These are phyloP conservation scores for Quercus phellos DNA, from an alignment of 331 rosid species.

Conservation along the genomic window DNA sequence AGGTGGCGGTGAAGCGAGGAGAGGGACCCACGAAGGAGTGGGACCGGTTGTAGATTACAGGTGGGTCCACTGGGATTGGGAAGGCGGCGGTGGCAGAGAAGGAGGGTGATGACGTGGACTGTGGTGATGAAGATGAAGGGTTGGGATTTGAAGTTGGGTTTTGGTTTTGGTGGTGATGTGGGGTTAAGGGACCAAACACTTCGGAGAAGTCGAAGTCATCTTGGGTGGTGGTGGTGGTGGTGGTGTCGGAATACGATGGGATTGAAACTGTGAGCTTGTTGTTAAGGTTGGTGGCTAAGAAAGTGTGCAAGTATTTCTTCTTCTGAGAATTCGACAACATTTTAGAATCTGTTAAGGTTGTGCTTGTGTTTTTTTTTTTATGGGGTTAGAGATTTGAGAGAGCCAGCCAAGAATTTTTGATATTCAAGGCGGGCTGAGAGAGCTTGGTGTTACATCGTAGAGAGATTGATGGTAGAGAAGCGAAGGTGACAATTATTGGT, in stretches of 20 bases:
- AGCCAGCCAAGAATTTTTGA: no score
- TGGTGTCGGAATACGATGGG: conserved; percentile 20
- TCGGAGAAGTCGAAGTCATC: conserved; percentile 61
- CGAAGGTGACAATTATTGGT: no score
- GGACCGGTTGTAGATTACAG: conserved; percentile 66
- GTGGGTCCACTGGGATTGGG: conserved; percentile 35
- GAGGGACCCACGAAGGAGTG: conserved; percentile 97
- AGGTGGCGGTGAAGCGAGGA: conserved; percentile 37
- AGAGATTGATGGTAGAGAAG: no score
- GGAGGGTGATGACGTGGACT: conserved; percentile 9
- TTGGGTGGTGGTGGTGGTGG: conserved; percentile 4
- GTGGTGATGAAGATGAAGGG: conserved; percentile 25
- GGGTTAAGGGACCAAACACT: conserved; percentile 39
- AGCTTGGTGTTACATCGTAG: no score
- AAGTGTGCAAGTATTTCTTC: conserved; percentile 45
- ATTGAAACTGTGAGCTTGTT: conserved; percentile 56
- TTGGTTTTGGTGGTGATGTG: conserved; percentile 11
- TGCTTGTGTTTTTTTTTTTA: no score
- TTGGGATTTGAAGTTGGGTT: background rate
- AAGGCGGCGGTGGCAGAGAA: background rate
- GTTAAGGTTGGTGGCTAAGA: conserved; percentile 48
- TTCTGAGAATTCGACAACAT: conserved; percentile 52
- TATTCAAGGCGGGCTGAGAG: no score
- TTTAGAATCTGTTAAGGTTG: background rate
- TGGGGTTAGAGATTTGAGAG: no score